Percentiles rank a stretch among this genome's conserved stretches.
These are phyloP conservation scores for Pascua guehoae DNA, from an alignment of 1,284 basidiomycete genomes.

Conservation along the genomic window DNA sequence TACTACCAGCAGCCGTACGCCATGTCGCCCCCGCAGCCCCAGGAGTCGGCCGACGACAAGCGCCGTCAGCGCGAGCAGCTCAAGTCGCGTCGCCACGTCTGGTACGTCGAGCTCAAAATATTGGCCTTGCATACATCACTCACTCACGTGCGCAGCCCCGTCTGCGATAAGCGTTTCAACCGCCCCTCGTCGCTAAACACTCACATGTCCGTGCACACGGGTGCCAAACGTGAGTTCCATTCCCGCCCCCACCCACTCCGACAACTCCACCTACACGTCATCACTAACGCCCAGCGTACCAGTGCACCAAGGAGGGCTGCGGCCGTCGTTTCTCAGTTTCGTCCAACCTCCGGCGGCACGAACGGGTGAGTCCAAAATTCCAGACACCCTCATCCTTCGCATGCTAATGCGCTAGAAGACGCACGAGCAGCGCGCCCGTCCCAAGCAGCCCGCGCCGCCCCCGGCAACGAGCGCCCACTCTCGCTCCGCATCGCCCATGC, in stretches of 20 bases:
- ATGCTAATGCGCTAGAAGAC: constrained; percentile 2
- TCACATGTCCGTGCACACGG: constrained; percentile 65
- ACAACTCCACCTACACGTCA: neutral
- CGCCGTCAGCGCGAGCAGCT: constrained; percentile 10
- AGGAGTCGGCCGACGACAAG: constrained; percentile 4
- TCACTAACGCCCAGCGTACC: constrained; percentile 51
- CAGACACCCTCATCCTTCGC: neutral
- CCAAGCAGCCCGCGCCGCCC: too few relatives aligned
- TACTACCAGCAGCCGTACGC: constrained; percentile 5
- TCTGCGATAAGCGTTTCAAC: constrained; percentile 61
- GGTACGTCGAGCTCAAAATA: constrained; percentile 11
- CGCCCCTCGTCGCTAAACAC: constrained; percentile 62
- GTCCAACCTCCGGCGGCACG: constrained; percentile 62
- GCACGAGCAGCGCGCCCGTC: constrained; percentile 8
- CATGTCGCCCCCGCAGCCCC: neutral
- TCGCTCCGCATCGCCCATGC: too few relatives aligned
- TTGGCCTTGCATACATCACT: neutral
- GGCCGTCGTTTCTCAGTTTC: constrained; percentile 58
- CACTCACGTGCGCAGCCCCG: constrained; percentile 35
- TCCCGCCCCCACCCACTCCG: constrained; percentile 10
- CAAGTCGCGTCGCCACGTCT: constrained; percentile 24
- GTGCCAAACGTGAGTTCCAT: constrained; percentile 58
- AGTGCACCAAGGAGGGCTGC: constrained; percentile 55
- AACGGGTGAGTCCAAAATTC: constrained; percentile 43
- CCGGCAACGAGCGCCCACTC: too few relatives aligned